Evolutionary conservation across 306 rosid species (phyloP).

Genomic region (Ammopiptanthus mongolicus): DNA sequence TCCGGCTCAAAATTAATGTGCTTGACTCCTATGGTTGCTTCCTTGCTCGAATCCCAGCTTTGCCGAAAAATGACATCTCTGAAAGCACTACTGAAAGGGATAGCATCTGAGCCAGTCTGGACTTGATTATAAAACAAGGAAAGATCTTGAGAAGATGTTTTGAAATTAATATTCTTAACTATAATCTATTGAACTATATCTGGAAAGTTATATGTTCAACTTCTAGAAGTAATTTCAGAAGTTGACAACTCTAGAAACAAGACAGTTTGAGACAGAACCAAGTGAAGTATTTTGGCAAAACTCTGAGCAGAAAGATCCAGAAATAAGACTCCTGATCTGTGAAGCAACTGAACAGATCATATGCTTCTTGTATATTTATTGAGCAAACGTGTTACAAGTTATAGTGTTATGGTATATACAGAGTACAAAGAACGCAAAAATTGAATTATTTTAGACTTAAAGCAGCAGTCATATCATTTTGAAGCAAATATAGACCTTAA

Average conservation of each 20-base stretch:
- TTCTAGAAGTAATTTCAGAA: background rate
- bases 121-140: conserved; percentile 17
- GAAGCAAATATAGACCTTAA: background rate
- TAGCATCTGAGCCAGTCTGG: conserved; percentile 80
- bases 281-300: conserved; percentile 8
- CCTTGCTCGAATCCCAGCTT: conserved; percentile 38
- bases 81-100: conserved; percentile 85
- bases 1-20: conserved; percentile 40
- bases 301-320: conserved; percentile 10
- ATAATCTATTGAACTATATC: conserved; percentile 5
- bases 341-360: conserved; percentile 3
- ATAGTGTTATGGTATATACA: background rate
- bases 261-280: background rate
- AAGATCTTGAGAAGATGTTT: conserved; percentile 24
- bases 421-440: background rate
- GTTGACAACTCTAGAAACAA: background rate
- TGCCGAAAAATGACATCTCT: conserved; percentile 63
- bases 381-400: background rate
- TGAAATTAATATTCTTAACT: background rate
- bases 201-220: conserved; percentile 13
- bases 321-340: conserved; percentile 3
- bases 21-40: conserved; percentile 40
- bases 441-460: background rate
- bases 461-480: background rate
- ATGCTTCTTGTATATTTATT: background rate